phyloP scores from a whole-genome alignment of 2,329 filamentous ascomycete genomes.

The Calonectria henricotiae region DNA sequence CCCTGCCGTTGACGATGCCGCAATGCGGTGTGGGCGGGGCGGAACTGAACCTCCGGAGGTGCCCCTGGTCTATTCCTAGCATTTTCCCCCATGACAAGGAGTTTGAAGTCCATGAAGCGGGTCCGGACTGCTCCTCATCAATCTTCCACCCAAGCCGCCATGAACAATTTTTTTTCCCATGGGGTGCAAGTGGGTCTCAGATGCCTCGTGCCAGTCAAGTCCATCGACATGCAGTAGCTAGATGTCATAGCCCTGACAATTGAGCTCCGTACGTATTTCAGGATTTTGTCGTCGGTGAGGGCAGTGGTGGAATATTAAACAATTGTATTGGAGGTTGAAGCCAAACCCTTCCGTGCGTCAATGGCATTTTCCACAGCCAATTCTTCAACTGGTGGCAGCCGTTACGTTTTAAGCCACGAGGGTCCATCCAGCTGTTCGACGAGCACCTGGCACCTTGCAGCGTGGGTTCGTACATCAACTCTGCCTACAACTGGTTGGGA shows the following conservation, averaged over 20 bases:
- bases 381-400: not conserved
- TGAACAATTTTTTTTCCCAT: constrained; percentile 39
- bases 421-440: not conserved
- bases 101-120: constrained; percentile 41
- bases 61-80: constrained; percentile 32
- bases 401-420: not conserved
- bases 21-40: constrained; percentile 45
- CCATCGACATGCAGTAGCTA: constrained; percentile 41
- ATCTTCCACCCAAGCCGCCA: constrained; percentile 34
- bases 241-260: constrained; percentile 43
- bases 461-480: constrained; percentile 8
- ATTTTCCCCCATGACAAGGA: constrained; percentile 22
- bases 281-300: constrained; percentile 37
- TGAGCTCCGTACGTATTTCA: constrained; percentile 41
- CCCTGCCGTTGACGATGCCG: constrained; percentile 40
- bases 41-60: constrained; percentile 47
- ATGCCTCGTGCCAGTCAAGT: constrained; percentile 47
- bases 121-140: constrained; percentile 21
- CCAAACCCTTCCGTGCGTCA: constrained; percentile 25
- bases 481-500: not conserved
- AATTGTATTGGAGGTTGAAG: not conserved
- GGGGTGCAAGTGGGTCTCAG: constrained; percentile 43
- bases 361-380: not conserved
- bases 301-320: constrained; percentile 19
- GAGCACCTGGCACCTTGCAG: not conserved